A percentile compares a stretch with the other conserved stretches of the same genome.
Evolutionary conservation across 768 basidiomycete genomes (phyloP).

Genomic region (Lactarius vividus): DNA sequence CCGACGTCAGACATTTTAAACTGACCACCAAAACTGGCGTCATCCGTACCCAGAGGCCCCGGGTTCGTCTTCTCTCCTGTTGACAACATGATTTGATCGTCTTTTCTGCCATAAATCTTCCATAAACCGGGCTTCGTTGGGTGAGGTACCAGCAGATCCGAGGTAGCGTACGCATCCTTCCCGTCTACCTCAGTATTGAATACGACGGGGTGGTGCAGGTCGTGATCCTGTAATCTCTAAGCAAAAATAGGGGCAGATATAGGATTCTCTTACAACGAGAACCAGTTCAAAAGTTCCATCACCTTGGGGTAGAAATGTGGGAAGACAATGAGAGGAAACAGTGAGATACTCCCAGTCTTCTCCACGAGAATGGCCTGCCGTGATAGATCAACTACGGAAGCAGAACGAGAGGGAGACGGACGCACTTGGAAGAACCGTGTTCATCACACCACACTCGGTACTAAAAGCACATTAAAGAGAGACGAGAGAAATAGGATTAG

Average conservation of each 20-base stretch:
- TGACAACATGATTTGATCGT: constrained; percentile 36
- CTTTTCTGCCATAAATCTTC: constrained; percentile 31
- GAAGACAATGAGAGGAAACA: constrained; percentile 26
- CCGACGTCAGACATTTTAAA: neutral
- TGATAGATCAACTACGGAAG: neutral
- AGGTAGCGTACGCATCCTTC: constrained; percentile 41
- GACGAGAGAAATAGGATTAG: neutral
- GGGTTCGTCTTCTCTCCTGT: constrained; percentile 38
- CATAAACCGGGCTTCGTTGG: constrained; percentile 41
- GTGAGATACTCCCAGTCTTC: constrained; percentile 31
- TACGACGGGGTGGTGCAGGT: constrained; percentile 27
- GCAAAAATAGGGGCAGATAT: neutral
- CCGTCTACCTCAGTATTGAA: constrained; percentile 40
- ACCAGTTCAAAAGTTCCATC: constrained; percentile 30
- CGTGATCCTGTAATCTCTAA: constrained; percentile 26
- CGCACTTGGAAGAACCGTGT: constrained; percentile 28
- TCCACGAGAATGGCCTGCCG: constrained; percentile 22
- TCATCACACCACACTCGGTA: constrained; percentile 29
- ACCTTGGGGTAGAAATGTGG: constrained; percentile 26
- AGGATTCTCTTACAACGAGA: constrained; percentile 25
- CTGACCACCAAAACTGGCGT: neutral
- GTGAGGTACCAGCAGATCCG: constrained; percentile 45
- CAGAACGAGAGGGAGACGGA: neutral
- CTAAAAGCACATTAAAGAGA: constrained; percentile 13
- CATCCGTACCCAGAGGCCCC: constrained; percentile 32